These are phyloP conservation scores for Trichoderma semiorbis DNA, from an alignment of 2,329 filamentous ascomycete species.

Conservation along the genomic window DNA sequence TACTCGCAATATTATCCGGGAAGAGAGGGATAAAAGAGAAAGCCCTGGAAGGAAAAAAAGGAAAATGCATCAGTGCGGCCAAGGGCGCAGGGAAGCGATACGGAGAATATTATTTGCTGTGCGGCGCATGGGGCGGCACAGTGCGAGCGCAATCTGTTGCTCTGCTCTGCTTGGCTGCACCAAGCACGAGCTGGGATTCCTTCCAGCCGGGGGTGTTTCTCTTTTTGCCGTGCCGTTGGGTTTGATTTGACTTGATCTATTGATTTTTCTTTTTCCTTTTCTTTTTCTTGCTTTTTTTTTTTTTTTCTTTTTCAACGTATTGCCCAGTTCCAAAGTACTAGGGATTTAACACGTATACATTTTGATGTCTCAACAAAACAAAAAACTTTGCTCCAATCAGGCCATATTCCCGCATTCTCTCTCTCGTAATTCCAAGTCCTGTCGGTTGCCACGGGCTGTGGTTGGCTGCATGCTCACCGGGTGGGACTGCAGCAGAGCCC, in stretches of 20 bases:
- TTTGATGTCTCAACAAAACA: neutral
- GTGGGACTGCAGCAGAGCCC: neutral
- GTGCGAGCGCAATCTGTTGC: constrained; percentile 14
- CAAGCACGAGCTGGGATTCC: neutral
- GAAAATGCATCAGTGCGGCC: neutral
- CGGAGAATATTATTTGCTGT: constrained; percentile 10
- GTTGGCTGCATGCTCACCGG: neutral
- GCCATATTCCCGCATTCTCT: no score
- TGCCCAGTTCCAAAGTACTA: neutral
- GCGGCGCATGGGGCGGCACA: constrained; percentile 1
- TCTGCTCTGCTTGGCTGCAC: neutral
- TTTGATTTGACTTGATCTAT: neutral
- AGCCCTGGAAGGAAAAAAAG: neutral
- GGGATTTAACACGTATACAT: neutral
- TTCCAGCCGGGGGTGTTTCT: neutral
- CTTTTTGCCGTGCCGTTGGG: neutral
- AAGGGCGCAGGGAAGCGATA: neutral
- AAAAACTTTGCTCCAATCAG: no score
- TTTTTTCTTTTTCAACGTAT: neutral
- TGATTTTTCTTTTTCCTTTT: neutral
- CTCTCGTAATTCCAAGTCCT: neutral
- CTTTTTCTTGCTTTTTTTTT: neutral
- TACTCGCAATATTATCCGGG: neutral
- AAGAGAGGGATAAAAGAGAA: neutral
- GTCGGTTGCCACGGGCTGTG: neutral